Evolutionary conservation across 805 yeast species (phyloP).

Genomic region (Yamadazyma nakazawae): DNA sequence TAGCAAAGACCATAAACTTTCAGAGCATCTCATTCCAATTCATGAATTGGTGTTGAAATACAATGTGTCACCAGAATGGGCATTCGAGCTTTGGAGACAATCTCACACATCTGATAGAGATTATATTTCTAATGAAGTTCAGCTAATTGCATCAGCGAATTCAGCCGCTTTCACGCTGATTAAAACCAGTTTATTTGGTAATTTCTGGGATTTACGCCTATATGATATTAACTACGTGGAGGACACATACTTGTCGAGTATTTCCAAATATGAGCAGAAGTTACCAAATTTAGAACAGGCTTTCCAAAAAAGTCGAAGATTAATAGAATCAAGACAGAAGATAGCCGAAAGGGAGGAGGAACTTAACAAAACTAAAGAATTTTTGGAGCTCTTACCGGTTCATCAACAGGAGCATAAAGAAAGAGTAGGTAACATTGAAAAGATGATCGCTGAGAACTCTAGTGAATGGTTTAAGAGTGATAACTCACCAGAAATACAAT

Average conservation of each 20-base stretch:
- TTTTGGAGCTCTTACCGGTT: neutral
- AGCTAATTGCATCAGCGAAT: too few relatives aligned
- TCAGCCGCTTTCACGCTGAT: too few relatives aligned
- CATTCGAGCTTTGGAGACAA: slow-evolving; percentile 73
- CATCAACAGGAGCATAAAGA: slow-evolving; percentile 46
- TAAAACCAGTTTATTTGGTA: slow-evolving; percentile 39
- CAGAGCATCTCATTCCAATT: slow-evolving; percentile 37
- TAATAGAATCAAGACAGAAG: neutral
- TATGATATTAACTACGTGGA: slow-evolving; percentile 64
- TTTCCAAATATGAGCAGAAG: slow-evolving; percentile 30
- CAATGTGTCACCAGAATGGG: slow-evolving; percentile 56
- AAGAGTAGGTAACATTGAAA: slow-evolving; percentile 12
- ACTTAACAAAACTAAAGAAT: slow-evolving; percentile 19
- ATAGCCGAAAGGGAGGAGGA: slow-evolving; percentile 25
- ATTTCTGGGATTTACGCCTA: slow-evolving; percentile 72
- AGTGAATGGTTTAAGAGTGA: neutral
- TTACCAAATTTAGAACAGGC: slow-evolving; percentile 6
- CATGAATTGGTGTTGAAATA: slow-evolving; percentile 39
- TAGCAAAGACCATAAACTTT: slow-evolving; percentile 29
- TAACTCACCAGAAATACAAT: slow-evolving; percentile 2
- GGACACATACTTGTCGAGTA: slow-evolving; percentile 48
- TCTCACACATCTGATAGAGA: slow-evolving; percentile 18
- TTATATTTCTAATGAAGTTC: neutral
- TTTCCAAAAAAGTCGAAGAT: slow-evolving; percentile 5
- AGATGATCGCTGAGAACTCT: neutral